Conservation (phyloP, 2,329 filamentous ascomycete species). For the Hypoxylon sp. region DNA sequence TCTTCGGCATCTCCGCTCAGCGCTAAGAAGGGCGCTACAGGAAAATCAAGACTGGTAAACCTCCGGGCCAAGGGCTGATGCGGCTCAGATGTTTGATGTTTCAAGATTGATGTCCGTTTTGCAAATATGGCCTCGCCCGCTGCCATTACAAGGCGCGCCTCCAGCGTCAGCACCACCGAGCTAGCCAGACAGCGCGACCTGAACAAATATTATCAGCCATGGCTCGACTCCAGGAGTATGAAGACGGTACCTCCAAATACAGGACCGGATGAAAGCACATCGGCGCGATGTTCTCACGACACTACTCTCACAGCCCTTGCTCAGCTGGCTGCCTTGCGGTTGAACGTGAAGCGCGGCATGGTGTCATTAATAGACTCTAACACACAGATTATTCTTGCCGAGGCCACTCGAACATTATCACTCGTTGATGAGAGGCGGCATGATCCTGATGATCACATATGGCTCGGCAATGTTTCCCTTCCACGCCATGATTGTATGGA, state of each 20-base stretch:
- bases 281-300: conserved; percentile 48
- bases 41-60: conserved; percentile 11
- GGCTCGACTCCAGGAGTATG: conserved; percentile 37
- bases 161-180: conserved; percentile 35
- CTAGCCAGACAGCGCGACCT: conserved; percentile 36
- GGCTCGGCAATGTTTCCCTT: conserved; percentile 39
- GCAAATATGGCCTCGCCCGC: conserved; percentile 12
- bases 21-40: conserved; percentile 18
- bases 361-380: conserved; percentile 58
- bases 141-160: conserved; percentile 28
- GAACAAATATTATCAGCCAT: conserved; percentile 41
- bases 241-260: conserved; percentile 28
- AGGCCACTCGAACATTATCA: conserved; percentile 57
- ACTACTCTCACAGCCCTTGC: conserved; percentile 56
- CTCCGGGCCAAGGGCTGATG: not conserved
- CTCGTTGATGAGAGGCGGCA: conserved; percentile 45
- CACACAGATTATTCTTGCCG: conserved; percentile 60
- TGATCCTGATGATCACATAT: conserved; percentile 38
- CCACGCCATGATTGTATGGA: conserved; percentile 37
- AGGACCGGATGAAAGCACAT: conserved; percentile 5
- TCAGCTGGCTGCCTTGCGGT: conserved; percentile 59
- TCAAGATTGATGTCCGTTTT: not conserved
- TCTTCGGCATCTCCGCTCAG: conserved; percentile 15
- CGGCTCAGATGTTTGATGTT: not conserved
- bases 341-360: conserved; percentile 57